phyloP scores from a whole-genome alignment of 257 asterid genomes.

The Buddleja alternifolia region DNA sequence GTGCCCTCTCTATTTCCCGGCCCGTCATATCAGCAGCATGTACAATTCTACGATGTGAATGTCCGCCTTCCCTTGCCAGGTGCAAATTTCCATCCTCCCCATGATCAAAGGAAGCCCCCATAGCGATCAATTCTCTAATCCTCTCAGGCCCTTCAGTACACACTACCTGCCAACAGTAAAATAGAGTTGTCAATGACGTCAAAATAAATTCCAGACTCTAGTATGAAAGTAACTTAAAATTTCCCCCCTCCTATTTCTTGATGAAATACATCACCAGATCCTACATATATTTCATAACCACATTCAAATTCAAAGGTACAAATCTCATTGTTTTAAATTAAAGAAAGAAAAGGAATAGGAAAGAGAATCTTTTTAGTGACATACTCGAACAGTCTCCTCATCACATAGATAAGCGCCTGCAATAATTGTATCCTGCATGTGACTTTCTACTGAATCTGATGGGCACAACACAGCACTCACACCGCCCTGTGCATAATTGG shows the following conservation, averaged over 20 bases:
- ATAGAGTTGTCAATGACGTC: constrained; percentile 11
- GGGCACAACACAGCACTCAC: constrained; percentile 99
- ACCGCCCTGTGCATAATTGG: constrained; percentile 99
- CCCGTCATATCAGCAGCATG: constrained; percentile 99
- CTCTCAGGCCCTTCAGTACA: constrained; percentile 99
- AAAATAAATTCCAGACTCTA: background rate
- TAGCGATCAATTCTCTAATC: constrained; percentile 90
- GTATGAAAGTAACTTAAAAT: background rate
- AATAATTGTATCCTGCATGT: constrained; percentile 86
- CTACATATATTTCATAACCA: background rate
- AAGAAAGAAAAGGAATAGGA: background rate
- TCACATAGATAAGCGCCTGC: constrained; percentile 99
- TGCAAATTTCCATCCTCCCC: constrained; percentile 99
- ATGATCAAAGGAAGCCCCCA: constrained; percentile 99
- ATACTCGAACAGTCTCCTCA: constrained; percentile 96
- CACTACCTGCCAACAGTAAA: constrained; percentile 67
- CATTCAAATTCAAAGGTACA: background rate
- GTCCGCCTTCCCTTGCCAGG: constrained; percentile 98
- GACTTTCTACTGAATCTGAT: constrained; percentile 95
- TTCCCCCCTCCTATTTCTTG: background rate
- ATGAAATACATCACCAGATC: background rate
- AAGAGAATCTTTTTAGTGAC: constrained; percentile 27
- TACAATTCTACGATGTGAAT: constrained; percentile 93
- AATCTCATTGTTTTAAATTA: background rate
- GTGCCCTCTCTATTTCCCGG: constrained; percentile 92